Evolutionary conservation across 768 basidiomycete genomes (phyloP), one percentile per base, ranked within the genome.

Genomic region (Boletellus sp.): DNA sequence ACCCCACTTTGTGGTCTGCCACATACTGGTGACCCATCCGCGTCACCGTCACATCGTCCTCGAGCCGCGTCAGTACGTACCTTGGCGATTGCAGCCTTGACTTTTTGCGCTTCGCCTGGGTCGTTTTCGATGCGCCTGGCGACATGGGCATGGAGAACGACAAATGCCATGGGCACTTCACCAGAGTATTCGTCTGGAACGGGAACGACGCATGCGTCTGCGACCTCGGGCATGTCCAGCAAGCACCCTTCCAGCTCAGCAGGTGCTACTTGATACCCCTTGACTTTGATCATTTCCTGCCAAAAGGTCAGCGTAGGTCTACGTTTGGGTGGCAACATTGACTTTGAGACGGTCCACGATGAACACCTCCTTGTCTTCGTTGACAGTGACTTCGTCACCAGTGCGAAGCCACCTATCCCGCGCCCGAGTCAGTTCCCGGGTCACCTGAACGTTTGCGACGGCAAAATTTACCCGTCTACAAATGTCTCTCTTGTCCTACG

Each of bases 241-340:
- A 85, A 58, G 51, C 82, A 82, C 17, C 78, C 85, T 58, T 87
- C 85, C 9, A 87, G 70, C 54, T 86, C 85, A 4, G 86, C 84
- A 2, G 85, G 86, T 1, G 86, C 83, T 1, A 88, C 85, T 60
- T 88, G 85, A 61, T 83, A 84, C 3, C 87, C 86, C 58, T 69
- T 76, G 37, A 84, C 81, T 70, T 87, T 87, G 60, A 87, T 68
- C 24, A 85, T 74, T 67, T 85, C 84, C 81, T 83, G 45, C 26
- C 19, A 19, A 38, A 19, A 28, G 26, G 70, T 52, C 32, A 49
- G 43, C 22, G 19, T 23, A 8, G 12, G 36, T 22, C 8, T 42
- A 22, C 17, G 2, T 17, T 20, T n/a, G 17, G 20, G 42, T 10
- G 6, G 20, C 5, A 10, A 17, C 43, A 52, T 54, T 3, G 19